Percentiles rank a stretch among this genome's conserved stretches.
Evolutionary conservation across 495 filamentous ascomycete species (phyloP).

Genomic region (Aspergillus baeticus): DNA sequence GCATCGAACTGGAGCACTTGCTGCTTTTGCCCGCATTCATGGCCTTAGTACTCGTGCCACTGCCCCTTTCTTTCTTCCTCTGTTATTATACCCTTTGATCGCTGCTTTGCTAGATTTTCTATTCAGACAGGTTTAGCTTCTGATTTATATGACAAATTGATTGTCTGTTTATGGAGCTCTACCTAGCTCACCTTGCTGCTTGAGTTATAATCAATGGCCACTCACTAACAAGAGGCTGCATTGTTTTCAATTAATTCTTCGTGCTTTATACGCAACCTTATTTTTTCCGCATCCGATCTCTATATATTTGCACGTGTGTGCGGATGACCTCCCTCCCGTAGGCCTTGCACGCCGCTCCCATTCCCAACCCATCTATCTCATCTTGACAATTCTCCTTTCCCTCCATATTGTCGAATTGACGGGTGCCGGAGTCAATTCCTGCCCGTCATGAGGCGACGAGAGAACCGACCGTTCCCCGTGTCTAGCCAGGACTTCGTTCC

Average conservation of each 20-base stretch:
- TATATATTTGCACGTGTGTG: slow-evolving; percentile 1
- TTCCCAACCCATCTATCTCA: not conserved
- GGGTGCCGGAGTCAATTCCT: not conserved
- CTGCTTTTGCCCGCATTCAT: slow-evolving; percentile 2
- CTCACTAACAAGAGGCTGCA: not conserved
- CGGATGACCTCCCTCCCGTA: slow-evolving; percentile 7
- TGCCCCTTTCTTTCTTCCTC: not conserved
- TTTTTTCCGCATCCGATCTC: not conserved
- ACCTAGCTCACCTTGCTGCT: not conserved
- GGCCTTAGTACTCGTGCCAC: slow-evolving; percentile 5
- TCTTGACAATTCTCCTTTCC: not conserved
- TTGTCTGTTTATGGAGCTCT: not conserved
- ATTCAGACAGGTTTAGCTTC: not conserved
- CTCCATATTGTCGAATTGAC: not conserved
- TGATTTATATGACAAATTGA: not conserved
- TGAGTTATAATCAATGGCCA: not conserved
- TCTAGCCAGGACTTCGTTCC: not conserved
- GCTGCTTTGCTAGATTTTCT: not conserved
- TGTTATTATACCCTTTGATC: slow-evolving; percentile 5
- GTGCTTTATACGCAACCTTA: too few relatives aligned
- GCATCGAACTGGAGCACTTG: slow-evolving; percentile 11
- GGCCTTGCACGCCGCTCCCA: not conserved
- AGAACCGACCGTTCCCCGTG: not conserved
- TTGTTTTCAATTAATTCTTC: not conserved
- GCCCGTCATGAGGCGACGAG: slow-evolving; percentile 1